These are phyloP conservation scores for Chlorella sp. DNA, from an alignment of 139 green algal species.

Conservation along the genomic window DNA sequence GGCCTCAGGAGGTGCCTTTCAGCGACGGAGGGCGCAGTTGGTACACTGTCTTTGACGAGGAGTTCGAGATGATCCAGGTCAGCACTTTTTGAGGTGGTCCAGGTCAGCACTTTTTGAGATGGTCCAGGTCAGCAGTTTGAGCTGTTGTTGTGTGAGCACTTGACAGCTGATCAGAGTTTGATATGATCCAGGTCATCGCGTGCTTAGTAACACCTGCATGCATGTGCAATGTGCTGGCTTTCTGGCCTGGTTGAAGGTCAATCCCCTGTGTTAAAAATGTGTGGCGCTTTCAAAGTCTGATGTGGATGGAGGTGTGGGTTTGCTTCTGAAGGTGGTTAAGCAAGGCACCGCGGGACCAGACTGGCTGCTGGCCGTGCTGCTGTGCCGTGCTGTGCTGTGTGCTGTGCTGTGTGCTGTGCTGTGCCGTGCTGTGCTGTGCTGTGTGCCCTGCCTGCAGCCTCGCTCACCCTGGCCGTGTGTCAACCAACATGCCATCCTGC, in stretches of 20 bases:
- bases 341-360: too few relatives aligned
- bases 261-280: too few relatives aligned
- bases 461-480: background rate
- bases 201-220: background rate
- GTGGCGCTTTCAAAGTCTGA: too few relatives aligned
- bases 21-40: conserved; percentile 45
- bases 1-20: conserved; percentile 41
- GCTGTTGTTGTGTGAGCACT: too few relatives aligned
- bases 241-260: too few relatives aligned
- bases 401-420: background rate
- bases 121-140: too few relatives aligned
- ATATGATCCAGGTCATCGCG: background rate
- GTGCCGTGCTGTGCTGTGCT: too few relatives aligned
- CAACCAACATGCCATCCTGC: background rate
- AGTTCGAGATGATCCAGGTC: conserved; percentile 56
- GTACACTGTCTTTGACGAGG: conserved; percentile 40
- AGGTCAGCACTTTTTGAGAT: too few relatives aligned
- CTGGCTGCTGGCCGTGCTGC: background rate
- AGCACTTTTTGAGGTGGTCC: background rate
- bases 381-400: background rate
- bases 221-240: too few relatives aligned
- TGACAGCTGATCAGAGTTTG: too few relatives aligned
- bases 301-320: too few relatives aligned
- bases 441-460: background rate
- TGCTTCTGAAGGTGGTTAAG: too few relatives aligned